These are phyloP conservation scores for Phytophthora nicotianae DNA, from an alignment of 352 stramenopile genomes.

Conservation along the genomic window DNA sequence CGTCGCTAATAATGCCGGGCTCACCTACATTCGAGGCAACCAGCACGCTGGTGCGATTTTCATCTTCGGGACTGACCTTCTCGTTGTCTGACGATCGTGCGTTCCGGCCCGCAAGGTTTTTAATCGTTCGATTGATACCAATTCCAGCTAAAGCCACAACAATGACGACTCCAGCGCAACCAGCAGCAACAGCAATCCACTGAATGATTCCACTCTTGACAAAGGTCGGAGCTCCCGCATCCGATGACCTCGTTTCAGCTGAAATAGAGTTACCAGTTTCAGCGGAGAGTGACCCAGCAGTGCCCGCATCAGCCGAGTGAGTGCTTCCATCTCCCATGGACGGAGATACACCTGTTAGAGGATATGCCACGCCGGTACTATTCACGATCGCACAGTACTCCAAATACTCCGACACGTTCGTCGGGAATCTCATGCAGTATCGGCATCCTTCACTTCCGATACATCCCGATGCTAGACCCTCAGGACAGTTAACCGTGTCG, in stretches of 20 bases:
- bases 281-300: not conserved
- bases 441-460: constrained; percentile 31
- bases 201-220: not conserved
- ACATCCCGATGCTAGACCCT: constrained; percentile 31
- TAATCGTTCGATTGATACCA: constrained; percentile 15
- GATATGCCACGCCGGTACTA: constrained; percentile 12
- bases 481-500: constrained; percentile 31
- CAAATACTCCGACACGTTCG: constrained; percentile 26
- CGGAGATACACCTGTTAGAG: constrained; percentile 10
- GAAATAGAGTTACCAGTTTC: constrained; percentile 3
- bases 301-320: not conserved
- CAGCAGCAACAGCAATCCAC: constrained; percentile 9
- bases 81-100: constrained; percentile 7
- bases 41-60: constrained; percentile 22
- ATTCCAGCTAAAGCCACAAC: constrained; percentile 16
- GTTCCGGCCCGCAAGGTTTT: constrained; percentile 1
- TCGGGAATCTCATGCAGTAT: constrained; percentile 40
- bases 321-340: constrained; percentile 3
- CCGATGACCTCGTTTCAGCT: not conserved
- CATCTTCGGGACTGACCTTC: constrained; percentile 9
- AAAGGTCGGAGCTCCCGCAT: not conserved
- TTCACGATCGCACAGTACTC: constrained; percentile 37
- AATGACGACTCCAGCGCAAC: constrained; percentile 14
- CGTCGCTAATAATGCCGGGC: constrained; percentile 21
- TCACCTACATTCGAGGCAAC: constrained; percentile 26